Percentiles rank a stretch among this genome's conserved stretches.
Evolutionary conservation across 371 early-diverging fungal genomes (phyloP).

Genomic region (Apophysomyces variabilis): DNA sequence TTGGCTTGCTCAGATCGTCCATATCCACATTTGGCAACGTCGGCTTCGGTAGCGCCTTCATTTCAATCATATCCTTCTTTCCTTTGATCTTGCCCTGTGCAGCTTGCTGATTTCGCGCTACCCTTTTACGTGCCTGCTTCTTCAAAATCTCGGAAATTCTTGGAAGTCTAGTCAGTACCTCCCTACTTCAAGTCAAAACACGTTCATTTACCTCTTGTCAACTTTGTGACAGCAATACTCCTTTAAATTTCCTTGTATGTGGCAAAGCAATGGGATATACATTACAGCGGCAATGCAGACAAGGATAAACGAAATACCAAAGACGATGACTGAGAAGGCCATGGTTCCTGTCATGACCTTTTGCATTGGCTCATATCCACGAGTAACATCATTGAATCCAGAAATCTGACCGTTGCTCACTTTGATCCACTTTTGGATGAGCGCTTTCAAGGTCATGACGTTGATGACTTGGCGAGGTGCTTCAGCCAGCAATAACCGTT

Average conservation of each 20-base stretch:
- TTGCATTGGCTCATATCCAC: constrained; percentile 30
- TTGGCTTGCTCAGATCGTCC: background rate
- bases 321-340: constrained; percentile 44
- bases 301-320: constrained; percentile 56
- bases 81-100: background rate
- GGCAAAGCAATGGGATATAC: constrained; percentile 82
- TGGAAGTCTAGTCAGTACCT: background rate
- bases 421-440: constrained; percentile 38
- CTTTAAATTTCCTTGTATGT: constrained; percentile 88
- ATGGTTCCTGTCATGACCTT: constrained; percentile 48
- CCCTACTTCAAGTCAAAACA: background rate
- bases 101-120: constrained; percentile 6
- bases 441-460: constrained; percentile 37
- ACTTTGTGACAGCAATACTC: constrained; percentile 92
- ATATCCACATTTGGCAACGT: constrained; percentile 20
- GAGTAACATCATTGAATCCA: constrained; percentile 25
- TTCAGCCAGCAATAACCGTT: constrained; percentile 83
- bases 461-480: constrained; percentile 82
- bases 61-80: constrained; percentile 12
- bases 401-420: constrained; percentile 20
- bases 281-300: constrained; percentile 69
- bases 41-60: constrained; percentile 14
- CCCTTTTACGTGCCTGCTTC: constrained; percentile 26
- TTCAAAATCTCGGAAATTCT: constrained; percentile 27
- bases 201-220: constrained; percentile 71